phyloP scores from a whole-genome alignment of 164 flowering plant genomes.

The Echeveria elegans region DNA sequence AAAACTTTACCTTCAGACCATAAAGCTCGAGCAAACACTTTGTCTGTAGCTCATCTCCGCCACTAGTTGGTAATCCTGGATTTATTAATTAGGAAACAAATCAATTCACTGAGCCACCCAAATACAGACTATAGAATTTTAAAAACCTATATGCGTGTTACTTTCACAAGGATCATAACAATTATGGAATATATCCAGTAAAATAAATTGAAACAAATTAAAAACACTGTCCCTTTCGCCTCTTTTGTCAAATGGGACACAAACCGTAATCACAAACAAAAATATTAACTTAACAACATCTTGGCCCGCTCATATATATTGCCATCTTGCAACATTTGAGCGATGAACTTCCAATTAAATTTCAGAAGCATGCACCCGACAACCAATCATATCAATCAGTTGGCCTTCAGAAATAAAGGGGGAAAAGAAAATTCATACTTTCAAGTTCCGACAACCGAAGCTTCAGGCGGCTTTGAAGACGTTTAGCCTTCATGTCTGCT shows the following conservation, averaged over 20 bases:
- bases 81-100: slow-evolving; percentile 17
- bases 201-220: too few species aligned
- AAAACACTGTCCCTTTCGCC: not conserved
- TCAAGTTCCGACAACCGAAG: slow-evolving; percentile 79
- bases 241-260: not conserved
- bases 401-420: not conserved
- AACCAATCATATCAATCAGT: not conserved
- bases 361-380: not conserved
- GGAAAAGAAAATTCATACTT: slow-evolving; percentile 28
- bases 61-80: slow-evolving; percentile 81
- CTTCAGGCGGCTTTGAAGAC: slow-evolving; percentile 44
- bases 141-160: not conserved
- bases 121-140: not conserved
- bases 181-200: not conserved
- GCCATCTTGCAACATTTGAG: not conserved
- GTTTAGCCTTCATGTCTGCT: slow-evolving; percentile 36
- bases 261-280: not conserved
- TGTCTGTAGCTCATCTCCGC: slow-evolving; percentile 88
- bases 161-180: too few species aligned
- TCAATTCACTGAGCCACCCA: not conserved
- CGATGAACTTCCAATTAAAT: not conserved
- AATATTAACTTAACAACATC: not conserved
- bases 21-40: slow-evolving; percentile 93
- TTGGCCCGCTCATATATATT: not conserved
- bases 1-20: slow-evolving; percentile 72